phyloP scores from a whole-genome alignment of 1,284 basidiomycete species.

The Trichosporon coremiiforme region DNA sequence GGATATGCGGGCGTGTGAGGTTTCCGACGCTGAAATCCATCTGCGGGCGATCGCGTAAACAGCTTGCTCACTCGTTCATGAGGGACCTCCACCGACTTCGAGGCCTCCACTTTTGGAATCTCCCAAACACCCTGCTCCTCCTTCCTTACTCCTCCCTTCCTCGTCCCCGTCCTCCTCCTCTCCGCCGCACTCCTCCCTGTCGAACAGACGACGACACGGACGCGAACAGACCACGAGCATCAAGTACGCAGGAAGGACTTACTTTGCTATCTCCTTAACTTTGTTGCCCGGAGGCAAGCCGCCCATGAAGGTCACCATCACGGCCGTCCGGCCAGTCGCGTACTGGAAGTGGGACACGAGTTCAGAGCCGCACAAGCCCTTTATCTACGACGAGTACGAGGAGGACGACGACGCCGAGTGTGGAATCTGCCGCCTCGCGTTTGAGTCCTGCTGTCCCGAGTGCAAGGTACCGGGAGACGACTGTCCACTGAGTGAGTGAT shows the following conservation, averaged over 20 bases:
- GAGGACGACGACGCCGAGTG: conserved; percentile 84
- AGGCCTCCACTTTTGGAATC: not conserved
- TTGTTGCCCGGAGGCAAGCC: too few species aligned
- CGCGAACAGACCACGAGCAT: too few species aligned
- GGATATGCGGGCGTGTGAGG: not conserved
- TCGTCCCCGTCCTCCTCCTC: too few species aligned
- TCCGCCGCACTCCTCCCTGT: too few species aligned
- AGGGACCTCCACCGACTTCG: not conserved
- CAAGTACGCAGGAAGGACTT: too few species aligned
- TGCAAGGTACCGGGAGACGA: conserved; percentile 97
- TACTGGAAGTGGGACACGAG: conserved; percentile 57
- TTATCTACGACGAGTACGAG: conserved; percentile 60
- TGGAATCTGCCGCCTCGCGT: conserved; percentile 88
- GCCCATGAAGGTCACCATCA: conserved; percentile 53
- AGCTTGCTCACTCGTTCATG: not conserved
- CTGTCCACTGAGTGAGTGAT: conserved; percentile 87
- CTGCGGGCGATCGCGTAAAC: not conserved
- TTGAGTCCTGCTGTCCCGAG: conserved; percentile 86
- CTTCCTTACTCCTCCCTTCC: not conserved
- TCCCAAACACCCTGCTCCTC: too few species aligned
- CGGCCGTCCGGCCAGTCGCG: conserved; percentile 51
- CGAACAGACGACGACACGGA: too few species aligned
- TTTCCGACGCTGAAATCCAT: conserved; percentile 4
- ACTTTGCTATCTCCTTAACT: too few species aligned
- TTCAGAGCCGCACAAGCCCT: conserved; percentile 49